Conservation (phyloP, 2,329 filamentous ascomycete genomes). For the Calycina herbarum region DNA sequence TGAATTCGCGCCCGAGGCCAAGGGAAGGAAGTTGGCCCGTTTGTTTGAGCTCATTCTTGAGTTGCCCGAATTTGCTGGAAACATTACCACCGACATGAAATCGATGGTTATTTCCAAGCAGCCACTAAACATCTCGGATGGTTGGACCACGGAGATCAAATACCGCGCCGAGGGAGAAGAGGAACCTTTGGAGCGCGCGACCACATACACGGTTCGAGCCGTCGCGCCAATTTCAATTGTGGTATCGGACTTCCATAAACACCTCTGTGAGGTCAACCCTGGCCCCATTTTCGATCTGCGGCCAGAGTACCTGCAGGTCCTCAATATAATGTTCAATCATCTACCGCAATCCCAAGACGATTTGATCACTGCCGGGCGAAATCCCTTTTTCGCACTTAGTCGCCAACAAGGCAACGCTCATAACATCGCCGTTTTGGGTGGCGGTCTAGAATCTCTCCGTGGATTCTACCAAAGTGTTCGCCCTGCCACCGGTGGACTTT, state of each 20-base stretch:
- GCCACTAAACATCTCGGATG: slow-evolving; percentile 23
- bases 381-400: slow-evolving; percentile 51
- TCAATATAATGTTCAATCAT: slow-evolving; percentile 59
- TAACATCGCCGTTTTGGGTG: slow-evolving; percentile 43
- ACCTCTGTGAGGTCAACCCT: slow-evolving; percentile 22
- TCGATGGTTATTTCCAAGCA: slow-evolving; percentile 32
- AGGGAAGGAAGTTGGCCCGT: slow-evolving; percentile 32
- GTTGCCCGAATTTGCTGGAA: slow-evolving; percentile 30
- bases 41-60: slow-evolving; percentile 36
- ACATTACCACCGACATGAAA: slow-evolving; percentile 32
- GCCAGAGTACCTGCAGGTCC: slow-evolving; percentile 52
- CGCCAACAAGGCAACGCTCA: slow-evolving; percentile 27
- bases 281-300: slow-evolving; percentile 37
- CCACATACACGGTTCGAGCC: slow-evolving; percentile 27
- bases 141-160: slow-evolving; percentile 22
- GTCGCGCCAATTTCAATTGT: slow-evolving; percentile 26
- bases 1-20: slow-evolving; percentile 29
- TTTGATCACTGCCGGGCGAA: slow-evolving; percentile 50
- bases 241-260: slow-evolving; percentile 24
- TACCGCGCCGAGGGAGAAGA: slow-evolving; percentile 34
- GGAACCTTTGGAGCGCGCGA: slow-evolving; percentile 23
- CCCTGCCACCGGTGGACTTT: slow-evolving; percentile 54
- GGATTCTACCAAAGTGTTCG: slow-evolving; percentile 65
- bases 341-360: slow-evolving; percentile 39
- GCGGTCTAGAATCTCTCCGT: slow-evolving; percentile 55